Evolutionary conservation across 768 basidiomycete species (phyloP).

Genomic region (Paxillus involutus): DNA sequence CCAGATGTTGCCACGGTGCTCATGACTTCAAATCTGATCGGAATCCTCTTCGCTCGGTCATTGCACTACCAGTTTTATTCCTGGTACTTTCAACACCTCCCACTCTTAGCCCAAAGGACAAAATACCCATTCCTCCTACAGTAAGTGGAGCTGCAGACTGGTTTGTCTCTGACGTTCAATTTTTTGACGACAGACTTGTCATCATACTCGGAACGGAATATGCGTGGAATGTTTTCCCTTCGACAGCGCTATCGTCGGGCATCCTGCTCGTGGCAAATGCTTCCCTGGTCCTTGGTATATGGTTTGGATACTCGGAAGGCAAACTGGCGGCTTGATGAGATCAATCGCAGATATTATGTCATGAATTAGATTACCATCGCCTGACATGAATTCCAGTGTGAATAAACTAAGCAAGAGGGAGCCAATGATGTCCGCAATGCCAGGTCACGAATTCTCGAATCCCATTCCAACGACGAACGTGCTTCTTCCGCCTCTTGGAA

Average conservation of each 20-base stretch:
- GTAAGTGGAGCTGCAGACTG: constrained; percentile 40
- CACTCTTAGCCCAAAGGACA: constrained; percentile 79
- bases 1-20: constrained; percentile 78
- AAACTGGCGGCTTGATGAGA: constrained; percentile 11
- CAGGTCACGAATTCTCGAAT: constrained; percentile 16
- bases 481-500: constrained; percentile 79
- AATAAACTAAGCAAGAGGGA: background rate
- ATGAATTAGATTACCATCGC: background rate
- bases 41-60: constrained; percentile 89
- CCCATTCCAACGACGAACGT: constrained; percentile 84
- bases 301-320: constrained; percentile 47
- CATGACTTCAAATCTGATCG: constrained; percentile 90
- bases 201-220: constrained; percentile 71
- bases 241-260: constrained; percentile 65
- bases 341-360: background rate
- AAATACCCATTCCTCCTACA: constrained; percentile 59
- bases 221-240: constrained; percentile 88
- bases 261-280: constrained; percentile 52
- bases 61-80: constrained; percentile 98
- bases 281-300: constrained; percentile 54
- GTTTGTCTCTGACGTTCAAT: constrained; percentile 2
- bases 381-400: background rate
- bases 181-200: constrained; percentile 44
- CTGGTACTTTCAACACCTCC: constrained; percentile 93
- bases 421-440: background rate